Base-by-base conservation (phyloP, 768 basidiomycete species). In the Collybiopsis confluens region DNA sequence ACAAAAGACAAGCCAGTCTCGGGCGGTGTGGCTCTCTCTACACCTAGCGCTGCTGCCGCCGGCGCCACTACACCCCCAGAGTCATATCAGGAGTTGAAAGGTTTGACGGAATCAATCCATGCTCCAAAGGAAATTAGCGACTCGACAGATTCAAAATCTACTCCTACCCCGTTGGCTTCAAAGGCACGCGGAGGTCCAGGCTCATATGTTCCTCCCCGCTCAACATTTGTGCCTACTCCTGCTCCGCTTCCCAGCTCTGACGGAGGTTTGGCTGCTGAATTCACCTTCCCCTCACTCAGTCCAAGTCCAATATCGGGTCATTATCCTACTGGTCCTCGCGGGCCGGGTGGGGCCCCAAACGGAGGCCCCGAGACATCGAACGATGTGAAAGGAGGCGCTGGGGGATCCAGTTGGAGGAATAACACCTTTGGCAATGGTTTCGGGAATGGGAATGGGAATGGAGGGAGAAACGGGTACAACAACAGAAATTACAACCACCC, bases 141-240 rank as follows among this genome's bases (percentile, higher is more conserved):
- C 9, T 45, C 44, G 3, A 28, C 45, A 30, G 45, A 33, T 9
- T 33, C 45, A 11, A 46, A 46, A 30, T n/a, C 28, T 33, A 46
- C 21, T 21, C 30, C 45, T 18, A 10, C 45, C 4, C 13, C 45
- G 4, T n/a, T 35, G 26, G 23, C 30, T 11, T 18, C 21, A 10
- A 38, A 48, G 30, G 20, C 35, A 16, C 21, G 10, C 5, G n/a
- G 33, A 4, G 37, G 35, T 15, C 3, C 35, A 21, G 47, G 47
- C 30, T 48, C 47, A 9, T 48, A 48, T 23, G 47, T 48, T 4
- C 47, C 47, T 37, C 47, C 47, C 10, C 47, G 47, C 20, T n/a
- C 57, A 62, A 72, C 54, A 58, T 73, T 49, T 66, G 69, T 23
- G 52, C 64, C 18, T 63, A 73, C 24, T 21, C 64, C 26, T 62